Base-by-base conservation (phyloP, 2,329 filamentous ascomycete species). In the Nemania sp. region DNA sequence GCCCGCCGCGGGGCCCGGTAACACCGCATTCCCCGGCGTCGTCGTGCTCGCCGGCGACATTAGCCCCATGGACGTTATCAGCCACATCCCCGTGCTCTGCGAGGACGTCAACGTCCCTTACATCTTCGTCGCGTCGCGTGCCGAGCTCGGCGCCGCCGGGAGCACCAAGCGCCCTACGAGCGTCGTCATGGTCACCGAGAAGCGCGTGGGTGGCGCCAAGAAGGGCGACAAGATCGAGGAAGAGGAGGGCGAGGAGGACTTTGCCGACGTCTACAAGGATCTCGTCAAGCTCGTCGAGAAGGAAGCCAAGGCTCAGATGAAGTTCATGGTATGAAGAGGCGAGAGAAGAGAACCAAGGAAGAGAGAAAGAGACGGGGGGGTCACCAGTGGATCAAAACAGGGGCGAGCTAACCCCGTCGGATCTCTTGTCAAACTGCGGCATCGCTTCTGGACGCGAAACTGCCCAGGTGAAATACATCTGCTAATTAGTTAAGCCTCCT, bases 31-130 rank as follows among this genome's bases (percentile, higher is more conserved):
- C 68, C 86, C 89, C 39, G 82, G 86, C 63, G 82, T 99, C 63
- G 91, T 97, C 67, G 80, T 99, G 72, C 90, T 99, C 64, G 94
- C 94, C 30, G 94, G 90, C 66, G 94, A 99, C 75, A 97, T 99
- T 78, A 96, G 90, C 48, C 94, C 94, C 62, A 93, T 94, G 86
- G 94, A 99, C 75, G 94, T 99, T 72, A 97, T 99, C 77, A 94
- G 90, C 56, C 94, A 99, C 77, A 90, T 99, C 63, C 94, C 94
- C 67, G 90, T 99, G 53, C 87, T 97, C 54, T 97, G 94, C 82
- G 94, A 99, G 78, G 93, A 97, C 77, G 92, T 97, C 81, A 90
- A 90, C 75, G 90, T 97, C 56, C 94, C 94, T 28, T 99, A 97
- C 78, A 85, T 99, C 74, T 99, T 95, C 74, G 90, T 99, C 66